phyloP scores from a whole-genome alignment of 495 filamentous ascomycete species.

The Tuber microsphaerosporum region DNA sequence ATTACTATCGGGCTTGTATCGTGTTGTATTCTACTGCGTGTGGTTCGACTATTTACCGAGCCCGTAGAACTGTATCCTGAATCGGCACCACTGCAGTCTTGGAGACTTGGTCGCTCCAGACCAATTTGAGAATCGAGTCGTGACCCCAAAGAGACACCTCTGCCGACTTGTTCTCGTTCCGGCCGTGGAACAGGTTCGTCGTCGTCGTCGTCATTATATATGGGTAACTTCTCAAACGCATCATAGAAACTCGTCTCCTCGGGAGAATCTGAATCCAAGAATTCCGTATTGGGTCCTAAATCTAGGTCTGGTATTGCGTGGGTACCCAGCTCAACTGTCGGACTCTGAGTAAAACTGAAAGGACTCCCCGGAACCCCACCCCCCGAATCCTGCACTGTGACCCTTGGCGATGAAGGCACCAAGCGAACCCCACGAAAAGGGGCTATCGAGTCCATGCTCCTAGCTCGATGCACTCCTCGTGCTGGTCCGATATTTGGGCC shows the following conservation, averaged over 20 bases:
- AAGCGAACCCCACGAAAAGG: slow-evolving; percentile 22
- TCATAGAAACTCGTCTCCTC: slow-evolving; percentile 1
- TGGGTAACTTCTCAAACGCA: background rate
- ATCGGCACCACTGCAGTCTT: slow-evolving; percentile 21
- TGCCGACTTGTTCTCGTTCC: background rate
- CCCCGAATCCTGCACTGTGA: background rate
- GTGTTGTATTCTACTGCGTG: background rate
- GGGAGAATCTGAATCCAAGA: background rate
- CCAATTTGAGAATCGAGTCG: background rate
- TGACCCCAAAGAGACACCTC: background rate
- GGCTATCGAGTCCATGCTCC: slow-evolving; percentile 7
- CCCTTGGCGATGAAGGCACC: slow-evolving; percentile 25
- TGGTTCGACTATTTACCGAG: slow-evolving; percentile 25
- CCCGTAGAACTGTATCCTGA: slow-evolving; percentile 34
- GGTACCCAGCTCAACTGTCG: background rate
- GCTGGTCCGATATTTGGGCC: background rate
- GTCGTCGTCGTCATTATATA: background rate
- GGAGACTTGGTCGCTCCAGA: slow-evolving; percentile 8
- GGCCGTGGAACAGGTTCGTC: background rate
- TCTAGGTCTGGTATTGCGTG: background rate
- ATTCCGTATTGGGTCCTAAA: background rate
- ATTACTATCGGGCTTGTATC: background rate
- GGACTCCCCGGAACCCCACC: slow-evolving; percentile 17
- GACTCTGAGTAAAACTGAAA: slow-evolving; percentile 26
- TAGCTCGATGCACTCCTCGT: background rate